Percentiles rank a stretch among this genome's conserved stretches.
These are phyloP conservation scores for Vicia faba DNA, from an alignment of 306 rosid genomes.

Conservation along the genomic window DNA sequence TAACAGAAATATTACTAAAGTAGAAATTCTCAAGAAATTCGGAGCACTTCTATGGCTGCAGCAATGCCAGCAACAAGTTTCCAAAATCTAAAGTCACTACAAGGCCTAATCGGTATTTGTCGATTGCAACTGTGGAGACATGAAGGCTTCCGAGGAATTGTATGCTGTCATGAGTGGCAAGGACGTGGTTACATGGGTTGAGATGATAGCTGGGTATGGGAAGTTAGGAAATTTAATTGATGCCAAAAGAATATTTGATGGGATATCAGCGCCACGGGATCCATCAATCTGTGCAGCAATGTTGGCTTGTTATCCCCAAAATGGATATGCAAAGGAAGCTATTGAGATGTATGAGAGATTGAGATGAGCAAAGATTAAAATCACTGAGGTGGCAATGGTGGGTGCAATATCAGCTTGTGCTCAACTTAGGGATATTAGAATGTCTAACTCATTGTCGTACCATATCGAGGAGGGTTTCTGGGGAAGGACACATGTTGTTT, in stretches of 20 bases:
- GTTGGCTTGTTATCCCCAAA: constrained; percentile 80
- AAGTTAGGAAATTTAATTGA: constrained; percentile 55
- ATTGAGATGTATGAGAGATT: constrained; percentile 53
- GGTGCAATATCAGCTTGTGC: constrained; percentile 83
- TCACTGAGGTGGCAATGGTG: constrained; percentile 63
- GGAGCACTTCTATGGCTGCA: too few species aligned
- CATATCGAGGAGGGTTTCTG: constrained; percentile 52
- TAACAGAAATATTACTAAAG: too few species aligned
- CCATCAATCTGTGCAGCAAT: constrained; percentile 63
- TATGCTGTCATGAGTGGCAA: constrained; percentile 56
- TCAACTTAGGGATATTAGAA: constrained; percentile 61
- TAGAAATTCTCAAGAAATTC: too few species aligned
- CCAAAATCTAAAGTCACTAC: too few species aligned
- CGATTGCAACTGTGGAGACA: constrained; percentile 57
- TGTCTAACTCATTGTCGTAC: constrained; percentile 47
- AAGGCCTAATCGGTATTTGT: too few species aligned
- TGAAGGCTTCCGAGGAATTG: constrained; percentile 62
- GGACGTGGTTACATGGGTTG: constrained; percentile 47
- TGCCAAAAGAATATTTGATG: constrained; percentile 56
- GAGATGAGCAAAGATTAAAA: constrained; percentile 45
- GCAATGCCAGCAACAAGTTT: too few species aligned
- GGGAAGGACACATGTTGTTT: constrained; percentile 55
- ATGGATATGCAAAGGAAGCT: constrained; percentile 71
- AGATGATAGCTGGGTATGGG: constrained; percentile 81
- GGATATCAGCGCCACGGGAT: constrained; percentile 36